Evolutionary conservation across 2,329 filamentous ascomycete species (phyloP).

Genomic region (Colletotrichum magnum): DNA sequence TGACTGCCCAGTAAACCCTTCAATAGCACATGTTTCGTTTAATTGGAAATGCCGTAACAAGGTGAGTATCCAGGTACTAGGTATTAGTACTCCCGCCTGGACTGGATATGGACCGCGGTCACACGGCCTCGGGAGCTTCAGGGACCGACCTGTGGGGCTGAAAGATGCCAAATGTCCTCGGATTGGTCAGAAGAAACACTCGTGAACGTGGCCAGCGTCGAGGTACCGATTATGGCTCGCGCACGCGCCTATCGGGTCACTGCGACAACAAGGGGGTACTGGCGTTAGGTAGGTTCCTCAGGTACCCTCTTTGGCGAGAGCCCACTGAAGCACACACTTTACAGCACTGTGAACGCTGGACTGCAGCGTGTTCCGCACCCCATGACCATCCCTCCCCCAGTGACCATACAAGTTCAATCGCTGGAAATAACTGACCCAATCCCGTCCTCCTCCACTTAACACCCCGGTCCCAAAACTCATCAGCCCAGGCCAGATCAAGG

Average conservation of each 20-base stretch:
- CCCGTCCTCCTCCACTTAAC: background rate
- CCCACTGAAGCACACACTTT: conserved; percentile 2
- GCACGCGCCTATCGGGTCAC: conserved; percentile 14
- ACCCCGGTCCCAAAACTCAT: conserved; percentile 7
- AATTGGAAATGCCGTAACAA: background rate
- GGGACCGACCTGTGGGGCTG: conserved; percentile 19
- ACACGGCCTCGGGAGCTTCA: conserved; percentile 38
- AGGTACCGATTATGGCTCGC: conserved; percentile 27
- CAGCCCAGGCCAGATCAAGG: conserved; percentile 10
- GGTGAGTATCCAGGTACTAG: too few species aligned
- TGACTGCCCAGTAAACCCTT: too few species aligned
- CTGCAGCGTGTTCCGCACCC: background rate
- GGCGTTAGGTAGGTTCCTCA: background rate
- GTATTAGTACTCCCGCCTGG: too few species aligned
- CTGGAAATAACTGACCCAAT: conserved; percentile 28
- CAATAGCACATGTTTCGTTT: background rate
- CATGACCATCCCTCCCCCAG: background rate
- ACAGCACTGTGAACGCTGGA: background rate
- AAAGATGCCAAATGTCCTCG: background rate
- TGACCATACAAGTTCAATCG: background rate
- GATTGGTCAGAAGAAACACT: background rate
- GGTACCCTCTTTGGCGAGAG: background rate
- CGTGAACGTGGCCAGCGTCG: background rate
- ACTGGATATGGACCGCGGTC: background rate
- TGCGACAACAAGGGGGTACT: conserved; percentile 28